Conservation (phyloP, 2,329 filamentous ascomycete genomes). For the Arthrobotrys sinensis region DNA sequence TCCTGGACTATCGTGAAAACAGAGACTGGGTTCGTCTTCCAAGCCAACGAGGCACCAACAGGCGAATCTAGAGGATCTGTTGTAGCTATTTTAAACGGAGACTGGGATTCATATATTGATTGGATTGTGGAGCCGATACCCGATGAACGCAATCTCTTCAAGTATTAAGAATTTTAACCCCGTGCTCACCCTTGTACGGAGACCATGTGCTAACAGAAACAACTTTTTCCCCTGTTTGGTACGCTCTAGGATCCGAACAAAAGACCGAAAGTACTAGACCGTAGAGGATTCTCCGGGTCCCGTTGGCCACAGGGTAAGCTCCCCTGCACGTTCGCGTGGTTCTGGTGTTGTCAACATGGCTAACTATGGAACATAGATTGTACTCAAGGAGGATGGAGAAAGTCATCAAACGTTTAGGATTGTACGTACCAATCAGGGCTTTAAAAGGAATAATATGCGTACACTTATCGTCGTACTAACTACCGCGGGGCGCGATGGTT, state of each 20-base stretch:
- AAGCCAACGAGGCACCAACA: constrained; percentile 3
- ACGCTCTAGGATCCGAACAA: constrained; percentile 17
- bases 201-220: not conserved
- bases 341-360: not conserved
- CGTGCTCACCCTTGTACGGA: too few relatives aligned
- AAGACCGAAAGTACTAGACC: constrained; percentile 9
- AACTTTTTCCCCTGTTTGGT: not conserved
- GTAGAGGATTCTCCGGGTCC: not conserved
- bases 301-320: not conserved
- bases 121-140: constrained; percentile 20
- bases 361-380: not conserved
- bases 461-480: not conserved
- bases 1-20: not conserved
- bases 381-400: not conserved
- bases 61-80: not conserved
- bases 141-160: not conserved
- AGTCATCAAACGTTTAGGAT: constrained; percentile 10
- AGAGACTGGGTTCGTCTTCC: not conserved
- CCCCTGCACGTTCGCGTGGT: not conserved
- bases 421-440: not conserved
- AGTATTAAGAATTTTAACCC: not conserved
- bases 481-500: constrained; percentile 6
- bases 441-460: not conserved
- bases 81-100: constrained; percentile 11
- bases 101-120: not conserved